Conservation (phyloP, 1,139 yeast species). For the Arxiozyma heterogenica region DNA sequence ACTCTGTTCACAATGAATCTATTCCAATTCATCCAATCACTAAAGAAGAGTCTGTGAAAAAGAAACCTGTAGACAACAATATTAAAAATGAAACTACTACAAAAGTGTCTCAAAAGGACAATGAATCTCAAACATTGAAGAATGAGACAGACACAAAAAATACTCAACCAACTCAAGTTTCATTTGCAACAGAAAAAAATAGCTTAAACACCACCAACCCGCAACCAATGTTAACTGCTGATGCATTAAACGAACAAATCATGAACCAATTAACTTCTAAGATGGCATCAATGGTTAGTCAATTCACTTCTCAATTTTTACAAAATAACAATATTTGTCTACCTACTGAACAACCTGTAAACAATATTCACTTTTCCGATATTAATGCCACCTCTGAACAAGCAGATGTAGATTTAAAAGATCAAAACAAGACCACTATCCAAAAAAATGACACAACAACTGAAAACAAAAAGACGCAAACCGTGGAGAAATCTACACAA, state of each 20-base stretch:
- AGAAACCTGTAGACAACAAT: neutral
- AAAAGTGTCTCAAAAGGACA: neutral
- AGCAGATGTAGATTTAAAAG: neutral
- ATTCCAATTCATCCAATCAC: neutral
- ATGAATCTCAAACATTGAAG: neutral
- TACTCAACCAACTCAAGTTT: neutral
- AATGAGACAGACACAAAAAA: neutral
- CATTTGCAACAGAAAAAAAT: neutral
- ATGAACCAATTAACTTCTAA: constrained; percentile 2
- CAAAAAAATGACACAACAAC: neutral
- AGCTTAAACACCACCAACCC: neutral
- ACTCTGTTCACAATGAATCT: constrained; percentile 4
- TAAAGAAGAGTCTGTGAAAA: neutral
- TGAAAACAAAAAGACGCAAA: neutral
- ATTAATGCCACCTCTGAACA: neutral
- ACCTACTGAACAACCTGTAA: neutral
- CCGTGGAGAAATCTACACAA: neutral
- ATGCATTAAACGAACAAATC: constrained; percentile 2
- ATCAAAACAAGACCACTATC: neutral
- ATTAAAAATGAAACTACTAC: neutral
- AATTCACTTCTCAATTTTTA: constrained; percentile 1
- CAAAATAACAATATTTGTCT: neutral
- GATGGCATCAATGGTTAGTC: constrained; percentile 4
- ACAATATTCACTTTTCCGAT: neutral
- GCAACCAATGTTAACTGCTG: neutral